Evolutionary conservation across 2,329 filamentous ascomycete genomes (phyloP).

Genomic region (Aaosphaeria arxii): DNA sequence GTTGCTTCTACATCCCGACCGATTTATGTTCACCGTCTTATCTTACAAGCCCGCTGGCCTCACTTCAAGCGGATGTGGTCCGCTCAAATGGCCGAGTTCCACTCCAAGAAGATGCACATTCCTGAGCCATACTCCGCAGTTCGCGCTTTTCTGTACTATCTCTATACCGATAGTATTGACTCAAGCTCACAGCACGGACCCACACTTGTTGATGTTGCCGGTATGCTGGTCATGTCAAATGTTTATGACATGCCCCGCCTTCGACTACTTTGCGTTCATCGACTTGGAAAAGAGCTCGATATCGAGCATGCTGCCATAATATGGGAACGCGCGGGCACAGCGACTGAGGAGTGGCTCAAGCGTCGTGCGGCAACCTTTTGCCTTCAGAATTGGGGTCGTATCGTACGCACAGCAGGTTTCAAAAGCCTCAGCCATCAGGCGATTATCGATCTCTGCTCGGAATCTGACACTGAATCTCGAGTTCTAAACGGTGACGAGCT

Average conservation of each 20-base stretch:
- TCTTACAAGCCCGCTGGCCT: constrained; percentile 92
- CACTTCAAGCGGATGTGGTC: constrained; percentile 92
- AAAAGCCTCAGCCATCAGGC: constrained; percentile 73
- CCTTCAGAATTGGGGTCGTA: constrained; percentile 88
- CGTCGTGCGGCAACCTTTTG: constrained; percentile 85
- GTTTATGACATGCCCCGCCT: constrained; percentile 96
- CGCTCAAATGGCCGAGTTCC: constrained; percentile 95
- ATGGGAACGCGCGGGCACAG: constrained; percentile 89
- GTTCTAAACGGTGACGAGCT: constrained; percentile 86
- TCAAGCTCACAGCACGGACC: constrained; percentile 46
- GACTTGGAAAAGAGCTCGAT: constrained; percentile 85
- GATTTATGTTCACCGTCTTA: constrained; percentile 93
- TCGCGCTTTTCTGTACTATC: constrained; percentile 89
- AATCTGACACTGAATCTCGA: constrained; percentile 89
- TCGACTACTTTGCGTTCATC: constrained; percentile 84
- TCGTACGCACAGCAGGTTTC: constrained; percentile 88
- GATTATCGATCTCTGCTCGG: constrained; percentile 87
- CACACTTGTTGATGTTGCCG: constrained; percentile 78
- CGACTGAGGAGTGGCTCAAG: constrained; percentile 90
- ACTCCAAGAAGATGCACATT: constrained; percentile 96
- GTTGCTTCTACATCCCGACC: constrained; percentile 60
- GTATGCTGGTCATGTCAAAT: constrained; percentile 94
- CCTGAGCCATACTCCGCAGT: constrained; percentile 94
- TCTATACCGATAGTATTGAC: constrained; percentile 90
- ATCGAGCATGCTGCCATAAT: constrained; percentile 93